Percentiles rank a stretch among this genome's conserved stretches.
Conservation (phyloP, 495 filamentous ascomycete genomes). For the Aspergillus olivimuriae region DNA sequence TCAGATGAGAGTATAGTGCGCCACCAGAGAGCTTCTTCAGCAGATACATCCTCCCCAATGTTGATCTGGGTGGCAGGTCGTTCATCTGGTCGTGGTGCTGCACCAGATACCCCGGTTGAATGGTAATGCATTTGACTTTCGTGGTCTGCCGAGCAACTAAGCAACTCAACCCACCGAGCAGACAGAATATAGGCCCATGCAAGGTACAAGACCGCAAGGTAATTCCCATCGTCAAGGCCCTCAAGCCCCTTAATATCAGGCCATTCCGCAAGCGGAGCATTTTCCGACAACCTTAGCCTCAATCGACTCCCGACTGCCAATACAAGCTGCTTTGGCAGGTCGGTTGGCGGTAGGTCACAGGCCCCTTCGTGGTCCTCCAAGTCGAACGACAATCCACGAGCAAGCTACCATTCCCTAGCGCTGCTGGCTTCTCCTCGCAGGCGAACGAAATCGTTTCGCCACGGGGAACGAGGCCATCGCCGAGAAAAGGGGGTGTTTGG, state of each 20-base stretch:
- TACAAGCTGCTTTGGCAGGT: slow-evolving; percentile 13
- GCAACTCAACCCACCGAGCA: slow-evolving; percentile 21
- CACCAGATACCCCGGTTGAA: neutral
- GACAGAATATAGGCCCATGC: slow-evolving; percentile 26
- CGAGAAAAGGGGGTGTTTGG: slow-evolving; percentile 19
- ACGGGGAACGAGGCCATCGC: slow-evolving; percentile 8
- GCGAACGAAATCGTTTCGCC: slow-evolving; percentile 12
- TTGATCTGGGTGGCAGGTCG: slow-evolving; percentile 15
- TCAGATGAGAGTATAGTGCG: slow-evolving; percentile 12
- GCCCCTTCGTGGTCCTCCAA: slow-evolving; percentile 17
- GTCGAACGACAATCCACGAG: slow-evolving; percentile 16
- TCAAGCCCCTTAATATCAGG: slow-evolving; percentile 16
- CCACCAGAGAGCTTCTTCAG: slow-evolving; percentile 19
- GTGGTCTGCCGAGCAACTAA: slow-evolving; percentile 15
- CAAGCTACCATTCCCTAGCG: slow-evolving; percentile 7
- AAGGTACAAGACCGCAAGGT: slow-evolving; percentile 17
- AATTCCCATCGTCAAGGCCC: slow-evolving; percentile 17
- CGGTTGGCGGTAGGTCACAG: slow-evolving; percentile 14
- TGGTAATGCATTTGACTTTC: slow-evolving; percentile 14
- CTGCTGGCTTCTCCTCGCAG: slow-evolving; percentile 13
- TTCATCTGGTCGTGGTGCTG: slow-evolving; percentile 1
- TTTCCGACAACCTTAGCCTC: slow-evolving; percentile 14
- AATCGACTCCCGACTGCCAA: slow-evolving; percentile 8
- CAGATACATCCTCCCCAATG: slow-evolving; percentile 10
- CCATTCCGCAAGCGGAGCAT: slow-evolving; percentile 18